phyloP scores from a whole-genome alignment of 2,329 filamentous ascomycete genomes.

The Aureobasidium sp. region DNA sequence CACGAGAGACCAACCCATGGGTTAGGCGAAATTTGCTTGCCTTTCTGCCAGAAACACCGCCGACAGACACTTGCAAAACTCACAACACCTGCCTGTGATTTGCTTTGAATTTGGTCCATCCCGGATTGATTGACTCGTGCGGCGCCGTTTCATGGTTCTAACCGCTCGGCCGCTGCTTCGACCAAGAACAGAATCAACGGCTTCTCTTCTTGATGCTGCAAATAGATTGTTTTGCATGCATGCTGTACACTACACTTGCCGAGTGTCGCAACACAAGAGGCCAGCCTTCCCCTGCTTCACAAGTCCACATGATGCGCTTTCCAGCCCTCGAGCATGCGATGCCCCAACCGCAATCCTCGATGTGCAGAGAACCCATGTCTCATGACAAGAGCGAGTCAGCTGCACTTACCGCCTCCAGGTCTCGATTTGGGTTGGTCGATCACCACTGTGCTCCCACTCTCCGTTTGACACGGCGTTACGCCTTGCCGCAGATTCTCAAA shows the following conservation, averaged over 20 bases:
- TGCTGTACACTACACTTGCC: background rate
- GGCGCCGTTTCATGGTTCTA: slow-evolving; percentile 12
- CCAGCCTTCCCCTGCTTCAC: slow-evolving; percentile 9
- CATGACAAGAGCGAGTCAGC: slow-evolving; percentile 13
- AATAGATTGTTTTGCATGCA: slow-evolving; percentile 6
- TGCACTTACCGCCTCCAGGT: slow-evolving; percentile 1
- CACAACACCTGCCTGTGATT: slow-evolving; percentile 2
- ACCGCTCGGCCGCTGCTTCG: slow-evolving; percentile 9
- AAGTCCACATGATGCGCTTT: slow-evolving; percentile 1
- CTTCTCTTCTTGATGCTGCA: background rate
- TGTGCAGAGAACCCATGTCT: background rate
- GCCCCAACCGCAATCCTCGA: background rate
- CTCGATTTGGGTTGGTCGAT: slow-evolving; percentile 2
- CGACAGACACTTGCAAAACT: background rate
- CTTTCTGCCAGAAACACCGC: background rate
- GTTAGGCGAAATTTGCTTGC: slow-evolving; percentile 9
- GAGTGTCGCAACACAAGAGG: background rate
- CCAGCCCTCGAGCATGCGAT: slow-evolving; percentile 8
- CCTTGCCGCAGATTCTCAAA: slow-evolving; percentile 10
- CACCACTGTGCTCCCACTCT: slow-evolving; percentile 9
- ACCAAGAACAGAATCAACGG: slow-evolving; percentile 4
- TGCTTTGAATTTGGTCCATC: slow-evolving; percentile 8
- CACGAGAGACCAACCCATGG: background rate
- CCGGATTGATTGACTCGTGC: slow-evolving; percentile 14
- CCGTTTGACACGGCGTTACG: slow-evolving; percentile 13